Evolutionary conservation across 2,329 filamentous ascomycete species (phyloP).

Genomic region (Coniochaeta sp.): DNA sequence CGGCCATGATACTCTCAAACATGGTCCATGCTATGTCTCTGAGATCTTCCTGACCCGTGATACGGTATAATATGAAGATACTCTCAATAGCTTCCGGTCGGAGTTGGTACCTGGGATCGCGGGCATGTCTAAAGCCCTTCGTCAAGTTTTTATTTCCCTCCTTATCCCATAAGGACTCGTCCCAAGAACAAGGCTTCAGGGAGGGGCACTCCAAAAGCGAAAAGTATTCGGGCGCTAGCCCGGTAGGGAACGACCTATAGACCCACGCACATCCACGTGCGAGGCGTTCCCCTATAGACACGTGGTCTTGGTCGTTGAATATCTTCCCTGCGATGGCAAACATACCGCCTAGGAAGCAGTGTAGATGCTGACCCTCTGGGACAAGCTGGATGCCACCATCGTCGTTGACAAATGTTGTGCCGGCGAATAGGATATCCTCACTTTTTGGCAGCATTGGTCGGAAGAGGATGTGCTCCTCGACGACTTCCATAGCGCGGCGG

Average conservation of each 20-base stretch:
- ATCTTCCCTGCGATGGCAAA: slow-evolving; percentile 35
- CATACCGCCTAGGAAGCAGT: slow-evolving; percentile 42
- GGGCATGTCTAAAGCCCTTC: slow-evolving; percentile 54
- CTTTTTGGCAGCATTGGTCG: slow-evolving; percentile 57
- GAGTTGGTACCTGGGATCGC: slow-evolving; percentile 39
- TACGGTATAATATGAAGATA: slow-evolving; percentile 45
- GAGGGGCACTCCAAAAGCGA: slow-evolving; percentile 32
- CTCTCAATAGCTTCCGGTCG: slow-evolving; percentile 23
- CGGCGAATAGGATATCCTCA: slow-evolving; percentile 58
- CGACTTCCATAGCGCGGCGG: slow-evolving; percentile 48
- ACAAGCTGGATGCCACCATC: slow-evolving; percentile 17
- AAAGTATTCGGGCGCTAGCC: slow-evolving; percentile 53
- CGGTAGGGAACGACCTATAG: slow-evolving; percentile 45
- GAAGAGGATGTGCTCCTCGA: slow-evolving; percentile 58
- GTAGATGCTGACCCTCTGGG: slow-evolving; percentile 32
- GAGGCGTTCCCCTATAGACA: slow-evolving; percentile 38
- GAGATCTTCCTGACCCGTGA: slow-evolving; percentile 37
- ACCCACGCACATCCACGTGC: slow-evolving; percentile 50
- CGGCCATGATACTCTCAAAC: slow-evolving; percentile 24
- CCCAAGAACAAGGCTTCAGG: slow-evolving; percentile 25
- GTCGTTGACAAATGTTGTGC: slow-evolving; percentile 19
- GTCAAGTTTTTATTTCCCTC: slow-evolving; percentile 37
- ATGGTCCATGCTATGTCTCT: slow-evolving; percentile 46
- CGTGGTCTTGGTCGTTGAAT: slow-evolving; percentile 35
- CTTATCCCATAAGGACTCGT: slow-evolving; percentile 23